Base-by-base conservation (phyloP, 306 rosid genomes). In the Cucurbita moschata region DNA sequence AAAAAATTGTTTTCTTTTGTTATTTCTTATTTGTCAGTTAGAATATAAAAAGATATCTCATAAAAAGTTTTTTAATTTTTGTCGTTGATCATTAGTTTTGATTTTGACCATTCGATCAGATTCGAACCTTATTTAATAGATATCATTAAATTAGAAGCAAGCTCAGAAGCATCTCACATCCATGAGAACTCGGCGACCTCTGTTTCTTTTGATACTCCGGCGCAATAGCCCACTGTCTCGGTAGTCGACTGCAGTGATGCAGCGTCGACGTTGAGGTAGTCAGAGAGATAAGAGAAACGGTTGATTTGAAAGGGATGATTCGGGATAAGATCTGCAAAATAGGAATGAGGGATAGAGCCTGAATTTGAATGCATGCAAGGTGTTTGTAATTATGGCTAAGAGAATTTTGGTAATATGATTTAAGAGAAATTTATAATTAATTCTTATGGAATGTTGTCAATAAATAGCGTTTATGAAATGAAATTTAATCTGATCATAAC, bases 181-280 rank as follows among this genome's bases (percentile, higher is more conserved):
- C 40, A 89, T 89, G 96, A 66, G 62, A 76, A 44, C 71, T 86
- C 81, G 1, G 50, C 37, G 96, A 90, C 42, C 90, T 85, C 80
- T 86, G 92, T 81, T 90, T 90, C 85, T 89, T 94, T 86, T 90
- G 89, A 76, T 96, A 94, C 82, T 87, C 95, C 1, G 98, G 97
- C 6, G 52, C 87, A 59, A 89, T 81, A 79, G 83, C 95, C 49
- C 97, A 96, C 76, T 95, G 95, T 0, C 72, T 10, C 71, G 7
- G 84, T 76, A 2, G 79, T 6, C 0, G 73, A 30, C 35, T 30
- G 4, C 35, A 30, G 35, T 3, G 86, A 38, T 10, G 87, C 23
- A 0, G 90, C 1, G 96, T 93, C 1, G 95, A 90, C 72, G 96
- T 94, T 52, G 85, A 85, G 65, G 95, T 78, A 1, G 82, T 87